Evolutionary conservation across 2,329 filamentous ascomycete genomes (phyloP).

Genomic region (Trichoderma pleuroti): DNA sequence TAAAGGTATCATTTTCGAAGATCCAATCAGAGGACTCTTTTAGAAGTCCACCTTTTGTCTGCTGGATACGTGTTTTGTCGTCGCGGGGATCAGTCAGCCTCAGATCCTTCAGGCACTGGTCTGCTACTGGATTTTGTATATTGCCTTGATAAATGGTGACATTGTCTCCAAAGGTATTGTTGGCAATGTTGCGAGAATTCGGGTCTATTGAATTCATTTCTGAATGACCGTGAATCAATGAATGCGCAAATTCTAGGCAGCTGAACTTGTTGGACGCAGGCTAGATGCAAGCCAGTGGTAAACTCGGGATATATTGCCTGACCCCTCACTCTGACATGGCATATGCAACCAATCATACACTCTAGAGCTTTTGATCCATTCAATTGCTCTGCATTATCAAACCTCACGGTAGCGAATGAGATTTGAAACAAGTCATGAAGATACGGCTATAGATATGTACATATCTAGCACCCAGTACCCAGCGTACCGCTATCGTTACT

Average conservation of each 20-base stretch:
- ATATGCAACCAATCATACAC: background rate
- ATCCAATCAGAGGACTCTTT: background rate
- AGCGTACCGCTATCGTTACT: too few relatives aligned
- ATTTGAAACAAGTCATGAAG: background rate
- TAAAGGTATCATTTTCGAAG: background rate
- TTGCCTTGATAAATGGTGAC: background rate
- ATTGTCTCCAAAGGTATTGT: background rate
- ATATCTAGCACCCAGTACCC: too few relatives aligned
- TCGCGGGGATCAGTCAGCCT: background rate
- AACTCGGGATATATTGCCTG: background rate
- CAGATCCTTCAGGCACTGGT: background rate
- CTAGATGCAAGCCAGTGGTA: background rate
- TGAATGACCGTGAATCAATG: accelerated
- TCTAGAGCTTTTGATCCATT: background rate
- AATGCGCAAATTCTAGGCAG: background rate
- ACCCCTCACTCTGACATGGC: background rate
- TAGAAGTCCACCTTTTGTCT: background rate
- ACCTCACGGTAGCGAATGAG: background rate
- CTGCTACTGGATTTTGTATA: background rate
- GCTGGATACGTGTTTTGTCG: background rate
- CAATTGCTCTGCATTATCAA: background rate
- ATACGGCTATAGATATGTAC: too few relatives aligned
- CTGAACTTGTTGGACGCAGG: background rate
- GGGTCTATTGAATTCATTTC: accelerated
- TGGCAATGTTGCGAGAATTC: background rate